Conservation (phyloP, 495 filamentous ascomycete genomes). For the Tuber microsphaerosporum region DNA sequence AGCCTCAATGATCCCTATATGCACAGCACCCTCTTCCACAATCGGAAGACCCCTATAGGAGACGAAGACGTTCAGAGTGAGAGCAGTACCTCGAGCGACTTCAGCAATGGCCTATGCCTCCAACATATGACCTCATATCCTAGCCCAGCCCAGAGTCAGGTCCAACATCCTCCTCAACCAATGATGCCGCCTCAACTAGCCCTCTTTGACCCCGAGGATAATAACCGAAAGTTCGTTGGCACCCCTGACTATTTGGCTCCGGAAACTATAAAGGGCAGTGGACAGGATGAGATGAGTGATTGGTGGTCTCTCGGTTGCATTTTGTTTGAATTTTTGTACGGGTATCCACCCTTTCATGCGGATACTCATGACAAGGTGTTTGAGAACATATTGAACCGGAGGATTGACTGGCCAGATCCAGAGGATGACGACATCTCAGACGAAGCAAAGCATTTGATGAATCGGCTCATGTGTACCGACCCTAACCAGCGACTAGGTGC, state of each 20-base stretch:
- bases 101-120: constrained; percentile 40
- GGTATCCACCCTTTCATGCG: constrained; percentile 89
- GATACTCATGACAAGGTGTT: constrained; percentile 87
- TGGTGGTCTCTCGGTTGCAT: constrained; percentile 99
- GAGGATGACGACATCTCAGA: constrained; percentile 62
- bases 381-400: constrained; percentile 84
- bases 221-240: constrained; percentile 85
- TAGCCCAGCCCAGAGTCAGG: constrained; percentile 38
- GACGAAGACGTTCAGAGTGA: constrained; percentile 59
- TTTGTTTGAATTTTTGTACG: constrained; percentile 90
- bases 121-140: constrained; percentile 41
- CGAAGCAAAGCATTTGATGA: constrained; percentile 89
- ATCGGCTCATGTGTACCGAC: constrained; percentile 75
- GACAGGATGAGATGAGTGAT: constrained; percentile 96
- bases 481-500: constrained; percentile 73
- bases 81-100: constrained; percentile 43
- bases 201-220: constrained; percentile 90
- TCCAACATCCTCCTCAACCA: constrained; percentile 56
- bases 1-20: constrained; percentile 59
- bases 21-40: constrained; percentile 30
- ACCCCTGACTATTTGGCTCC: constrained; percentile 96
- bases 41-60: constrained; percentile 43
- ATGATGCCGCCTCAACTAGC: constrained; percentile 96
- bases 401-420: constrained; percentile 78
- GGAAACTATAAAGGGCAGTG: constrained; percentile 88